These are phyloP conservation scores for Gymnopilus dilepis DNA, from an alignment of 768 basidiomycete species.

Conservation along the genomic window DNA sequence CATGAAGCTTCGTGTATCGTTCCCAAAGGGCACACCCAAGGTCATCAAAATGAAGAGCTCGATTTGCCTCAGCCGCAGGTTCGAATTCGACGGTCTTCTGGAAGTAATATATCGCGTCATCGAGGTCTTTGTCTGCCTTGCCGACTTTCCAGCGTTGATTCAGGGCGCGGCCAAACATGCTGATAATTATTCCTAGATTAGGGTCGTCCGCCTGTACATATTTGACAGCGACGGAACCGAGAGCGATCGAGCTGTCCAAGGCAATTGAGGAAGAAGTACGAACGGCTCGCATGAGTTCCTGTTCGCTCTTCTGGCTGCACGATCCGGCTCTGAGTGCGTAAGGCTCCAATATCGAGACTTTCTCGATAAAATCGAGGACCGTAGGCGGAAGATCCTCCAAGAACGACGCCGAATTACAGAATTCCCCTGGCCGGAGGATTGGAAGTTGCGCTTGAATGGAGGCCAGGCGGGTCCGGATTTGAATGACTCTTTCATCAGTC, in stretches of 20 bases:
- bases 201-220: conserved; percentile 24
- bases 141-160: conserved; percentile 15
- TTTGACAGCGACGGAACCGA: conserved; percentile 20
- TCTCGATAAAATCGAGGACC: conserved; percentile 11
- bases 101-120: conserved; percentile 23
- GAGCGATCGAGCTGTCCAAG: conserved; percentile 9
- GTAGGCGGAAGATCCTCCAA: conserved; percentile 4
- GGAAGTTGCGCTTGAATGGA: conserved; percentile 4
- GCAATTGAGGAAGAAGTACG: neutral
- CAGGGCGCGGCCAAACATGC: conserved; percentile 19
- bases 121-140: conserved; percentile 15
- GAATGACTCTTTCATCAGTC: neutral
- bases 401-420: conserved; percentile 10
- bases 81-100: conserved; percentile 19
- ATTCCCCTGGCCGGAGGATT: conserved; percentile 18
- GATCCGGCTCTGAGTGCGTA: conserved; percentile 5
- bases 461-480: conserved; percentile 6
- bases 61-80: conserved; percentile 12
- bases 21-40: conserved; percentile 17
- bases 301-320: conserved; percentile 12
- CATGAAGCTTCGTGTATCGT: conserved; percentile 5
- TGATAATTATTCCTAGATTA: conserved; percentile 17
- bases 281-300: conserved; percentile 3
- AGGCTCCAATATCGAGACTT: conserved; percentile 9
- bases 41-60: conserved; percentile 21